A percentile compares a stretch with the other conserved stretches of the same genome.
phyloP scores from a whole-genome alignment of 768 basidiomycete genomes.

The Tylopilus felleus region DNA sequence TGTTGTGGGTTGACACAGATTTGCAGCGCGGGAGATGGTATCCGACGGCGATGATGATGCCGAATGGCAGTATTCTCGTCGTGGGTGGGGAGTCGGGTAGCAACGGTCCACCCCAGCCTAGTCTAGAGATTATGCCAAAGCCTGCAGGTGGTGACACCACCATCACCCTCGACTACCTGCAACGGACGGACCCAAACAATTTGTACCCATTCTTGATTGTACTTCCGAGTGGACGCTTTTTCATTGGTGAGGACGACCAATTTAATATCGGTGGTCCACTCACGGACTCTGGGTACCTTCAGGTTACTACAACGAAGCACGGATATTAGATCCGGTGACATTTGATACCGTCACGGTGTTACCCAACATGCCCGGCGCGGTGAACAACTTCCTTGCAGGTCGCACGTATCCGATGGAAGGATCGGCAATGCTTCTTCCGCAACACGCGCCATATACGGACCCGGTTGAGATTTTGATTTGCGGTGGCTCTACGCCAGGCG shows the following conservation, averaged over 20 bases:
- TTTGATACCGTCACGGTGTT: slow-evolving; percentile 58
- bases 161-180: slow-evolving; percentile 60
- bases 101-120: slow-evolving; percentile 64
- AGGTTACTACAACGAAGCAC: slow-evolving; percentile 82
- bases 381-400: slow-evolving; percentile 68
- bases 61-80: slow-evolving; percentile 72
- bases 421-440: slow-evolving; percentile 65
- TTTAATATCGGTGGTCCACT: background rate
- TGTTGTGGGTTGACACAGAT: background rate
- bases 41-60: slow-evolving; percentile 60
- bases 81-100: slow-evolving; percentile 74
- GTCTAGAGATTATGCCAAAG: slow-evolving; percentile 67
- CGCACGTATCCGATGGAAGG: slow-evolving; percentile 80
- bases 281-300: background rate
- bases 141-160: slow-evolving; percentile 61
- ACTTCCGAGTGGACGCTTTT: slow-evolving; percentile 65
- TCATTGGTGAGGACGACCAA: slow-evolving; percentile 53
- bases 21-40: slow-evolving; percentile 69
- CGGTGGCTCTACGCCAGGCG: slow-evolving; percentile 66
- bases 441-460: slow-evolving; percentile 68
- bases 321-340: slow-evolving; percentile 63
- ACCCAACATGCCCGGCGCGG: slow-evolving; percentile 74
- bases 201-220: slow-evolving; percentile 75
- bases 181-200: slow-evolving; percentile 75
- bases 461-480: slow-evolving; percentile 69